Conservation (phyloP, 2,329 filamentous ascomycete genomes). For the Xylariaceae sp. region DNA sequence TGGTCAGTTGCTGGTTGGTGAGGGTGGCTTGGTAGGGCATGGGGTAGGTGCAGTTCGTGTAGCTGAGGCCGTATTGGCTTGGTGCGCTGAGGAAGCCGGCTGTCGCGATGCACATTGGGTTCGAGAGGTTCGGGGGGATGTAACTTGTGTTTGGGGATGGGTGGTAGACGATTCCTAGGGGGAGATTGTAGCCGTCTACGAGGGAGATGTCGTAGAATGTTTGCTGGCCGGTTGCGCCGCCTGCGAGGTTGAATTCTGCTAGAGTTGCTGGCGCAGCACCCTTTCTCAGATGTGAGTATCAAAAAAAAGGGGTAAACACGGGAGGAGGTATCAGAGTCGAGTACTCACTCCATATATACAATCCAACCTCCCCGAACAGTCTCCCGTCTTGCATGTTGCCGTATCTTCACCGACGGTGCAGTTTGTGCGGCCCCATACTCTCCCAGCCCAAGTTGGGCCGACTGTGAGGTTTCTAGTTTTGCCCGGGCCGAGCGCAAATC, state of each 20-base stretch:
- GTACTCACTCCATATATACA: constrained; percentile 63
- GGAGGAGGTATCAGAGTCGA: constrained; percentile 7
- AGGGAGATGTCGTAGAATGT: constrained; percentile 82
- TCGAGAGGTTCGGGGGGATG: constrained; percentile 71
- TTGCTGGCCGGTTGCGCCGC: constrained; percentile 54
- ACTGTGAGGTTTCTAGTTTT: constrained; percentile 58
- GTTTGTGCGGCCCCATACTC: constrained; percentile 79
- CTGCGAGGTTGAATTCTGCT: constrained; percentile 73
- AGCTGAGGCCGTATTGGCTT: constrained; percentile 50
- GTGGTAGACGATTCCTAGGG: constrained; percentile 58
- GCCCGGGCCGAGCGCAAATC: constrained; percentile 61
- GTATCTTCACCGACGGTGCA: constrained; percentile 68
- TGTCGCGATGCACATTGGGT: constrained; percentile 71
- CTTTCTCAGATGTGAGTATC: constrained; percentile 35
- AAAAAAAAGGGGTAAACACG: not conserved
- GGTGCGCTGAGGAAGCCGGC: constrained; percentile 53
- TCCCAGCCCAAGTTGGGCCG: constrained; percentile 69
- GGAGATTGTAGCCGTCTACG: constrained; percentile 80
- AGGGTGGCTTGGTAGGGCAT: constrained; percentile 60
- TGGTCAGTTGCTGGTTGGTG: constrained; percentile 50
- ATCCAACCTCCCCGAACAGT: constrained; percentile 65
- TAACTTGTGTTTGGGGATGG: constrained; percentile 57
- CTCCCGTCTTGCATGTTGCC: constrained; percentile 67
- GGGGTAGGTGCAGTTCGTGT: constrained; percentile 61
- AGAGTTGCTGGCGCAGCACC: constrained; percentile 70